Evolutionary conservation across 192 early-diverging fungal species (phyloP).

Genomic region (Linnemannia hyalina): DNA sequence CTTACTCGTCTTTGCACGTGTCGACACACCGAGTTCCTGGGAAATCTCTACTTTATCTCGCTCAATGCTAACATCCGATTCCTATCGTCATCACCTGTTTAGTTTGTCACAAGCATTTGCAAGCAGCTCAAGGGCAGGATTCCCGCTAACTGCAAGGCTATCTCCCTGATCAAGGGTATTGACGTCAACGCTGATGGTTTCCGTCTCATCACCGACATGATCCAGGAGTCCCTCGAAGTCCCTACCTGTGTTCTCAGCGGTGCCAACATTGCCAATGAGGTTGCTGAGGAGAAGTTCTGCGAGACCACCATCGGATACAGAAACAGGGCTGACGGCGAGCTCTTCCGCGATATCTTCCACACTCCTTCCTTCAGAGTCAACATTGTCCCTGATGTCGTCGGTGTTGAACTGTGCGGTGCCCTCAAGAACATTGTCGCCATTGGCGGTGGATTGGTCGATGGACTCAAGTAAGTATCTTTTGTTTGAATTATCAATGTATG

Average conservation of each 20-base stretch:
- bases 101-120: constrained; percentile 88
- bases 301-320: constrained; percentile 94
- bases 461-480: constrained; percentile 72
- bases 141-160: constrained; percentile 81
- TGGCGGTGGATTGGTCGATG: constrained; percentile 95
- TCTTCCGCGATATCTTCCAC: constrained; percentile 87
- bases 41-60: background rate
- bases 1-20: background rate
- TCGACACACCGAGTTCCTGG: background rate
- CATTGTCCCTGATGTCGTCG: constrained; percentile 87
- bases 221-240: constrained; percentile 71
- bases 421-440: constrained; percentile 99
- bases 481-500: background rate
- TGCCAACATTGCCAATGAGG: constrained; percentile 97
- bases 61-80: background rate
- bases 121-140: constrained; percentile 84
- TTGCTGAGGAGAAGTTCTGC: constrained; percentile 94
- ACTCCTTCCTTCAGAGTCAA: constrained; percentile 91
- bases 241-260: constrained; percentile 89
- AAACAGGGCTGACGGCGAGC: constrained; percentile 76
- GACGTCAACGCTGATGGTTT: constrained; percentile 83
- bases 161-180: constrained; percentile 96
- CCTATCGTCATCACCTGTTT: constrained; percentile 28
- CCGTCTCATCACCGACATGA: constrained; percentile 81
- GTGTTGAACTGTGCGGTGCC: constrained; percentile 97